These are phyloP conservation scores for Chaetomium tenue DNA, from an alignment of 495 filamentous ascomycete species.

Conservation along the genomic window DNA sequence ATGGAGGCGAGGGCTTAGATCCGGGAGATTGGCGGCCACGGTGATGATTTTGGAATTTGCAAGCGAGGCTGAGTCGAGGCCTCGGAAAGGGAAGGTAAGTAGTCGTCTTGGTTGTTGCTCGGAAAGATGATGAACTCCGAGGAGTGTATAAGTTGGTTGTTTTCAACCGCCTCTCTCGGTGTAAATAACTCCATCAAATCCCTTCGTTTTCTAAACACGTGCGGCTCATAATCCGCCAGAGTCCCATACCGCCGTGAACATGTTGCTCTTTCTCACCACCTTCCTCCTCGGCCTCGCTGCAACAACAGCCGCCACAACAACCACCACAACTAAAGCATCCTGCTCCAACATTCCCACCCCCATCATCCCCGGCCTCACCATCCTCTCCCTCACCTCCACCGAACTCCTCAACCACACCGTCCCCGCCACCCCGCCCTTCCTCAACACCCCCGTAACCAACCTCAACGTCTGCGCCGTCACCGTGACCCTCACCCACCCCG, in stretches of 20 bases:
- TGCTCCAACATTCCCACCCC: background rate
- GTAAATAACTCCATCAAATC: too few species aligned
- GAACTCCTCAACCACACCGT: background rate
- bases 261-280: background rate
- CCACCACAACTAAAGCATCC: background rate
- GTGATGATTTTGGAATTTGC: too few species aligned
- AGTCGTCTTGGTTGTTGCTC: too few species aligned
- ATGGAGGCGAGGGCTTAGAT: too few species aligned
- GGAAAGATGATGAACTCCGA: too few species aligned
- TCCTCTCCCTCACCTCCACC: background rate
- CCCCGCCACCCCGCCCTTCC: background rate
- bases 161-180: too few species aligned
- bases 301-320: background rate
- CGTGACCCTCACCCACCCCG: conserved; percentile 5
- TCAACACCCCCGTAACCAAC: background rate
- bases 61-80: too few species aligned
- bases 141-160: too few species aligned
- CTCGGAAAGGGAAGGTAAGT: too few species aligned
- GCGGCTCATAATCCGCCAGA: too few species aligned
- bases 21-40: too few species aligned
- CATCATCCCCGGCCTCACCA: background rate
- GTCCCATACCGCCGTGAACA: background rate
- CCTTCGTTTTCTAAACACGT: too few species aligned
- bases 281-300: background rate
- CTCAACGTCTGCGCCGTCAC: conserved; percentile 7